Evolutionary conservation across 352 stramenopile species (phyloP), one percentile per base, ranked within the genome.

Genomic region (Pythium periplocum): DNA sequence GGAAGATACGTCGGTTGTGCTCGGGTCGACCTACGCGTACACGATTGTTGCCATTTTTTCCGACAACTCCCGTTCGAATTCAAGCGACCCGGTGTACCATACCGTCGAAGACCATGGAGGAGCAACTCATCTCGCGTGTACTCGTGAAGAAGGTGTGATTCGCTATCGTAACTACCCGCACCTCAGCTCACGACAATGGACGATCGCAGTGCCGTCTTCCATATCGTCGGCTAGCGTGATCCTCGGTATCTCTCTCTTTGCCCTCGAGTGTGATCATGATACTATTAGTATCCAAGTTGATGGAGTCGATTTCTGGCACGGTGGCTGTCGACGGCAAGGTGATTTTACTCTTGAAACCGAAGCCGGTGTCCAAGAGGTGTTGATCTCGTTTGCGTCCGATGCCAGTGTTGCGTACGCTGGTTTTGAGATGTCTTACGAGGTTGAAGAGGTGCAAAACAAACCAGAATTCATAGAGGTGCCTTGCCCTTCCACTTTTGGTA

Each of bases 251-350:
- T 70, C 68, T 0, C 55, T 46, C 7, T 88, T 88, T 53, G 74
- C 61, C 52, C 64, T 88, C 5, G 78, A 88, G 43, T 88, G 78
- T 36, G 62, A 85, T 41, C 72, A 85, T 41, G 78, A 86, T 17
- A 59, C 34, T 4, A 52, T 85, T 30, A 42, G 52, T 4, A 67
- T 87, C 17, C 54, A 40, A 2, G 53, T 58, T 2, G 71, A 50
- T 17, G 8, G 38, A 1, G 56, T 48, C 4, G 60, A 50, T 2
- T 17, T 88, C 3, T 86, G 75, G 78, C 70, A 54, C 11, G 78
- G 75, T 9, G 78, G 78, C 4, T 88, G 78, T 47, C 58, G 60
- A 2, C 75, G 78, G 0, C 48, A 70, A 3, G 75, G 78, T 0
- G 26, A 51, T 2, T 86, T 88, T 40, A 26, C 62, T 1, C 34